These are phyloP conservation scores for Lichtheimia ramosa DNA, from an alignment of 371 early-diverging fungal genomes.

Conservation along the genomic window DNA sequence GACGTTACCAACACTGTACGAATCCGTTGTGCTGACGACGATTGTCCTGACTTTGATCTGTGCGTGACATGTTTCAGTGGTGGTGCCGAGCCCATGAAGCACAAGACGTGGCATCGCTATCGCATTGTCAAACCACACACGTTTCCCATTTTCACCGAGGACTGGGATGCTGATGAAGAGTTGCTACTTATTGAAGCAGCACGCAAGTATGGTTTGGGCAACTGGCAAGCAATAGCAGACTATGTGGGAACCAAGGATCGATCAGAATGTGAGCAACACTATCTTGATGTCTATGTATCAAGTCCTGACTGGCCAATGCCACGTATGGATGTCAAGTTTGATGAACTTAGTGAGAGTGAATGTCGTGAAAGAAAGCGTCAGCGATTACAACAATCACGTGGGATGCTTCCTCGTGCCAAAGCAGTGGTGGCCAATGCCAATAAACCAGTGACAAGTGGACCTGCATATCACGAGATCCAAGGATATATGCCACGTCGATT, in stretches of 20 bases:
- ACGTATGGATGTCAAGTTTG: constrained; percentile 52
- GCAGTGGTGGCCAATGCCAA: constrained; percentile 23
- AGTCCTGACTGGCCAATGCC: constrained; percentile 82
- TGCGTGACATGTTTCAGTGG: constrained; percentile 94
- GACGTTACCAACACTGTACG: constrained; percentile 89
- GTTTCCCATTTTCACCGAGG: constrained; percentile 82
- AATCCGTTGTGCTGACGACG: constrained; percentile 80
- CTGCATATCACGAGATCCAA: constrained; percentile 93
- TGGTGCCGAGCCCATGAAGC: constrained; percentile 83
- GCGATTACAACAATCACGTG: constrained; percentile 44
- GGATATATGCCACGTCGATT: constrained; percentile 98
- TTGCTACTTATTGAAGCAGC: constrained; percentile 91
- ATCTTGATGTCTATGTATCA: constrained; percentile 80
- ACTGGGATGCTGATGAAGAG: constrained; percentile 99
- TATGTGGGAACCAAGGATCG: constrained; percentile 91
- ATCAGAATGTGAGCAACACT: constrained; percentile 91
- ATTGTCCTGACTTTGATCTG: constrained; percentile 93
- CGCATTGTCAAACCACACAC: constrained; percentile 84
- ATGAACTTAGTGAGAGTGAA: constrained; percentile 35
- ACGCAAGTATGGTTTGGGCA: constrained; percentile 94
- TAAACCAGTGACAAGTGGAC: constrained; percentile 80
- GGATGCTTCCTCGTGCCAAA: constrained; percentile 32
- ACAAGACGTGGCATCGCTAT: constrained; percentile 88
- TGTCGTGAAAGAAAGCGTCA: constrained; percentile 40
- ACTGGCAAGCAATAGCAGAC: constrained; percentile 95